Base-by-base conservation (phyloP, 2,329 filamentous ascomycete species). In the Elsinoe necatrix region DNA sequence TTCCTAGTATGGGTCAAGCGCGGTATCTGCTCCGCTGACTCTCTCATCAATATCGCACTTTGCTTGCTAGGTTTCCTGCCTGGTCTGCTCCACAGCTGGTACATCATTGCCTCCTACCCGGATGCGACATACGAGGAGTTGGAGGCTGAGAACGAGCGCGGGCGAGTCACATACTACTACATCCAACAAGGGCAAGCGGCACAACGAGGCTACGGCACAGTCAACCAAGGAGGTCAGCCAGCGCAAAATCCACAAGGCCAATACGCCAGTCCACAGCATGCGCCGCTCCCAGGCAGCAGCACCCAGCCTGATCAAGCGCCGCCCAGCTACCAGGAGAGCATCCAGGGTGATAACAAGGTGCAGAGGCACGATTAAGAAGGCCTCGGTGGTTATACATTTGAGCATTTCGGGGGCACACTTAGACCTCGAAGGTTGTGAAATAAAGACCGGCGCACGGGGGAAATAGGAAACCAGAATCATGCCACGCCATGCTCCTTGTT, bases 41-140 rank as follows among this genome's bases (percentile, higher is more conserved):
- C 87, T 7, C 67, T 97, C 66, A 95, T 98, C 77, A 98, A 98
- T 77, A 85, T 97, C 71, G 85, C 91, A 47, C 89, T 97, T 66
- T 93, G 87, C 69, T 71, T 67, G 60, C 69, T 73, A 58, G 71
- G 68, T 61, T 69, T 73, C 65, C 72, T 97, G 59, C 92, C 92
- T 18, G 92, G 92, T 60, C 85, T 97, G 51, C 76, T 98, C 1
- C 93, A 98, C 75, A 83, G 91, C 61, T 97, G 93, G 92, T 98
- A 97, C 79, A 95, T 97, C 72, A 96, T 98, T 73, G 82, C 88
- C 66, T 86, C 88, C 68, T 88, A 86, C 71, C 93, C 93, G 58
- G 92, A 96, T 60, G 72, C 75, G 63, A 73, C 80, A 39, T 78
- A 84, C 70, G 82, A 86, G 61, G 69, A 75, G 55, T 71, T 77